Evolutionary conservation across 2,329 filamentous ascomycete species (phyloP).

Genomic region (Elsinoe australis): DNA sequence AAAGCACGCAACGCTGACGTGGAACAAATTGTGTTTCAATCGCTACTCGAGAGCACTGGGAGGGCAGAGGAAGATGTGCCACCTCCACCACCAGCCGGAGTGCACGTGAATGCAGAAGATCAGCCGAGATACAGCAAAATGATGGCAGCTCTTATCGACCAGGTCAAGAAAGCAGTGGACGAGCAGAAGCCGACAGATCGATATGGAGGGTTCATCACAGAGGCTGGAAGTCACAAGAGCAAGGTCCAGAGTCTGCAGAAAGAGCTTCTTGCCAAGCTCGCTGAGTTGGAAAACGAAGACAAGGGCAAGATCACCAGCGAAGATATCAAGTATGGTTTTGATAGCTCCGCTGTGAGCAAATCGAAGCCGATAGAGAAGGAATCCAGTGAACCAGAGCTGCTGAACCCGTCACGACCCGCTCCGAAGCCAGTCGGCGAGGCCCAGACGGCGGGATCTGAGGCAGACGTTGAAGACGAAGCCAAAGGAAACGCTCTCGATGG

Average conservation of each 20-base stretch:
- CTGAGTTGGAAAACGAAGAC: conserved; percentile 76
- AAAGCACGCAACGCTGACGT: conserved; percentile 56
- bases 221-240: conserved; percentile 65
- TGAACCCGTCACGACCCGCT: conserved; percentile 56
- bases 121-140: conserved; percentile 89
- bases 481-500: conserved; percentile 38
- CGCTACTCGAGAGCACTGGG: conserved; percentile 73
- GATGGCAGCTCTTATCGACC: conserved; percentile 93
- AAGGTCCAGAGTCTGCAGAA: conserved; percentile 74
- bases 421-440: conserved; percentile 35
- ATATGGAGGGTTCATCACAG: conserved; percentile 68
- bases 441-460: conserved; percentile 52
- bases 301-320: conserved; percentile 90
- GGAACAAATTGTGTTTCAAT: conserved; percentile 79
- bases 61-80: conserved; percentile 65
- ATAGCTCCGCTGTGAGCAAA: conserved; percentile 74
- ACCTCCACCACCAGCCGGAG: conserved; percentile 69
- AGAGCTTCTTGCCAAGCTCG: conserved; percentile 65
- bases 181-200: conserved; percentile 59
- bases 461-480: conserved; percentile 51
- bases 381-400: conserved; percentile 36
- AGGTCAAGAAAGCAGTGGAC: conserved; percentile 80
- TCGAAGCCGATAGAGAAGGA: conserved; percentile 20
- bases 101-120: conserved; percentile 66
- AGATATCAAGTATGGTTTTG: conserved; percentile 78